Evolutionary conservation across 768 basidiomycete species (phyloP).

Genomic region (Termitomyces sp.): DNA sequence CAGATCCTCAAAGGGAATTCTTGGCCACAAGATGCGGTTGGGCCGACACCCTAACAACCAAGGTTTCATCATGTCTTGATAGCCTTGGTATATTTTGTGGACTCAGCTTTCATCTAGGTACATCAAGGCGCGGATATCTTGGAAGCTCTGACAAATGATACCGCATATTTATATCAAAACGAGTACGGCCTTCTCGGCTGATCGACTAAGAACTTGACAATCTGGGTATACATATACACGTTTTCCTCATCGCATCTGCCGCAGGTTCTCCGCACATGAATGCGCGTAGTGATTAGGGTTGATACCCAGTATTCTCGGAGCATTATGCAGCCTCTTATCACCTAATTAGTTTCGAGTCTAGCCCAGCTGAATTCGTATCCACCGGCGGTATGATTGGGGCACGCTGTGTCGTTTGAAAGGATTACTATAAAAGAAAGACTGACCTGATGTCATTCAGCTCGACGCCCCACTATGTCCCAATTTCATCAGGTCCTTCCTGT

Average conservation of each 20-base stretch:
- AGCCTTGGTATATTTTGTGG: no score
- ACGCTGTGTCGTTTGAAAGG: not conserved
- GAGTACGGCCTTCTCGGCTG: not conserved
- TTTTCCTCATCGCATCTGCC: not conserved
- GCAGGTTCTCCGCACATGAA: not conserved
- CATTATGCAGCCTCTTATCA: not conserved
- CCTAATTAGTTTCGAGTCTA: not conserved
- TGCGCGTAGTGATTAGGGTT: not conserved
- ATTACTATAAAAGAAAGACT: not conserved
- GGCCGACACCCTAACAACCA: not conserved
- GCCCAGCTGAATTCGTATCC: not conserved
- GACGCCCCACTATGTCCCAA: not conserved
- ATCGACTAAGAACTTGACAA: no score
- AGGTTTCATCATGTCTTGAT: not conserved
- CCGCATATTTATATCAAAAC: not conserved
- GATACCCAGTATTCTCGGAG: not conserved
- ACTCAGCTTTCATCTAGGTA: not conserved
- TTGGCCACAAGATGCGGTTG: no score
- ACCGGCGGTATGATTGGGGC: slow-evolving; percentile 37
- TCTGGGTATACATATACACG: not conserved
- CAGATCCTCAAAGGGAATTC: not conserved
- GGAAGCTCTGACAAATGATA: not conserved
- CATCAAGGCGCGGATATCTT: not conserved
- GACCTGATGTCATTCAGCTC: not conserved
- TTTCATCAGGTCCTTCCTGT: slow-evolving; percentile 1